Evolutionary conservation across 2,329 filamentous ascomycete genomes (phyloP).

Genomic region (Boeremia exigua): DNA sequence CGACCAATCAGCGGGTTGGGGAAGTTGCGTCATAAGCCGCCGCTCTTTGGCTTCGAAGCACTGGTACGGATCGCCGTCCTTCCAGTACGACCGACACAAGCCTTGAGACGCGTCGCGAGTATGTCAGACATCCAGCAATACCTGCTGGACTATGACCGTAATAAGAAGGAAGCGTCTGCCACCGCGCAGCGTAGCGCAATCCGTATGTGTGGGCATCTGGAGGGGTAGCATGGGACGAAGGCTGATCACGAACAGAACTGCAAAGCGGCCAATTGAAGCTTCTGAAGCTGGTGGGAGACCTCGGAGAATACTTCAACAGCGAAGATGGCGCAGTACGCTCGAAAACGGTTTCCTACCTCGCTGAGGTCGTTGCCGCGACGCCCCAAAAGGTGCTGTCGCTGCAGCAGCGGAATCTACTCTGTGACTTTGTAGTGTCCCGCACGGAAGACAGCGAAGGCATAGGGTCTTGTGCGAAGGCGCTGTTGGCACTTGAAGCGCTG

Average conservation of each 20-base stretch:
- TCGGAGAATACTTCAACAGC: constrained; percentile 71
- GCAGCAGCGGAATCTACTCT: constrained; percentile 66
- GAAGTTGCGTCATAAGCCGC: constrained; percentile 24
- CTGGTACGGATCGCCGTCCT: constrained; percentile 13
- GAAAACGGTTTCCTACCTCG: constrained; percentile 62
- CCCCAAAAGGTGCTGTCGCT: constrained; percentile 62
- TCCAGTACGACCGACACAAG: constrained; percentile 6
- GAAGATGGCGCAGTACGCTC: constrained; percentile 65
- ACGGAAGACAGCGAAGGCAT: constrained; percentile 61
- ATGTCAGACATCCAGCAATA: constrained; percentile 62
- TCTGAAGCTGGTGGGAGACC: constrained; percentile 66
- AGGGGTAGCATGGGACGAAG: constrained; percentile 19
- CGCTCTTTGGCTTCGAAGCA: constrained; percentile 19
- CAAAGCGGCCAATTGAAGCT: constrained; percentile 66
- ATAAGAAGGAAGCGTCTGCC: constrained; percentile 53
- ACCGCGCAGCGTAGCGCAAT: constrained; percentile 53
- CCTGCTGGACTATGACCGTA: constrained; percentile 57
- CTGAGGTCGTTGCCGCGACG: constrained; percentile 58
- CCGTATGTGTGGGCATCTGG: constrained; percentile 35
- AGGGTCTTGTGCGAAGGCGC: constrained; percentile 64
- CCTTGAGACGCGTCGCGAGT: constrained; percentile 28
- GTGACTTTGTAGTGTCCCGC: constrained; percentile 68
- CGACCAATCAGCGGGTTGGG: constrained; percentile 22
- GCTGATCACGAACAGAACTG: constrained; percentile 55
- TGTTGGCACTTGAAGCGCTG: constrained; percentile 64